Conservation (phyloP, 163 green algal species). For the Scenedesmus sp. region DNA sequence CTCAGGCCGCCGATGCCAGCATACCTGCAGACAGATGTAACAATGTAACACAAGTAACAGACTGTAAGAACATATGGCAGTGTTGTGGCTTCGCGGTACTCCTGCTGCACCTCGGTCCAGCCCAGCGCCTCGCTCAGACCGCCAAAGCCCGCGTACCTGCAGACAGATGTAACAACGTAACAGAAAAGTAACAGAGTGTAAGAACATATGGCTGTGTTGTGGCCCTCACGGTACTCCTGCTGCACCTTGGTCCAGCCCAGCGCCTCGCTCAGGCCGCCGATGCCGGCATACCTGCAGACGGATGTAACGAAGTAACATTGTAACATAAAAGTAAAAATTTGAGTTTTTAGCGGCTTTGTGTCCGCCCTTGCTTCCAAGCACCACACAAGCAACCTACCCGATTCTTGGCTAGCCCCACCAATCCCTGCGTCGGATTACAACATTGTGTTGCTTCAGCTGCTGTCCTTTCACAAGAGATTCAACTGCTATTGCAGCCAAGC, state of each 20-base stretch:
- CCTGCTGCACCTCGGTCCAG: conserved; percentile 81
- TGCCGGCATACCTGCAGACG: conserved; percentile 64
- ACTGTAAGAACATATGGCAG: too few relatives aligned
- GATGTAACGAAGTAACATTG: background rate
- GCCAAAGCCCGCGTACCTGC: conserved; percentile 76
- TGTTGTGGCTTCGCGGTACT: conserved; percentile 27
- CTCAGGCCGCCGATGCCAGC: conserved; percentile 81
- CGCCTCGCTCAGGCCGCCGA: conserved; percentile 70
- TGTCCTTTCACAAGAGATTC: too few relatives aligned
- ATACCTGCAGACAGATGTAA: conserved; percentile 51
- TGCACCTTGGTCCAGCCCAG: conserved; percentile 81
- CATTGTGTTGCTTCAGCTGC: background rate
- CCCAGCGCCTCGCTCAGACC: conserved; percentile 77
- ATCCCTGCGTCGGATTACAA: background rate
- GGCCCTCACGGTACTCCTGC: conserved; percentile 53
- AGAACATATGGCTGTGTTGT: too few relatives aligned
- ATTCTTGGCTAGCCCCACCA: background rate
- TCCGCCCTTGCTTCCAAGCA: too few relatives aligned
- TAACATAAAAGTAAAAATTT: too few relatives aligned
- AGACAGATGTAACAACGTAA: background rate
- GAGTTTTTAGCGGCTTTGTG: too few relatives aligned
- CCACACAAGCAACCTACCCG: background rate
- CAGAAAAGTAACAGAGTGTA: background rate
- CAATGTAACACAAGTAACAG: background rate
- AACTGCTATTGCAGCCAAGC: background rate